Evolutionary conservation across 345 rosid genomes (phyloP).

Genomic region (sweet orange (Citrus sinensis)): DNA sequence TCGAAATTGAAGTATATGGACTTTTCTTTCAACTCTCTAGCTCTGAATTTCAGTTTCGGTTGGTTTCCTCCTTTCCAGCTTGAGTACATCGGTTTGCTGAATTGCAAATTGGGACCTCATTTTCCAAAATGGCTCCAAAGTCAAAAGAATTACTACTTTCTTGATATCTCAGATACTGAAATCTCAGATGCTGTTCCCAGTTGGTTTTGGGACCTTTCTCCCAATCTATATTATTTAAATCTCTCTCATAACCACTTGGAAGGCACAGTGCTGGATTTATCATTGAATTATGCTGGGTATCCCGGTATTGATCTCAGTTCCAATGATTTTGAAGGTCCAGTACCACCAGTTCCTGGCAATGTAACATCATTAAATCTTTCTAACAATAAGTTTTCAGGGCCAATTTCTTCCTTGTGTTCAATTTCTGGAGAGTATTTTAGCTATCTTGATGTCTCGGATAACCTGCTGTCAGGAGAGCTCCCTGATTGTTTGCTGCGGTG

Average conservation of each 20-base stretch:
- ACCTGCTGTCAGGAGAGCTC: constrained; percentile 30
- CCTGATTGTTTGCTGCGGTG: constrained; percentile 17
- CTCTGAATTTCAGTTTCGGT: constrained; percentile 7
- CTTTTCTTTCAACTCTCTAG: constrained; percentile 14
- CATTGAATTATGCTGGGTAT: background rate
- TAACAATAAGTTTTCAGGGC: constrained; percentile 30
- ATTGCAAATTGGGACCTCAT: constrained; percentile 15
- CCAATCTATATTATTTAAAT: background rate
- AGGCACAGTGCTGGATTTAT: constrained; percentile 15
- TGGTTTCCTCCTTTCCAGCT: constrained; percentile 31
- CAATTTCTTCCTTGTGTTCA: constrained; percentile 21
- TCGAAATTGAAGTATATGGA: constrained; percentile 3
- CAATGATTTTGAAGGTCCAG: constrained; percentile 10
- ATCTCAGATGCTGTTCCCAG: constrained; percentile 16
- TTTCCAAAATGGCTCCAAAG: constrained; percentile 29
- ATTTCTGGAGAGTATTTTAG: background rate
- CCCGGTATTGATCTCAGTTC: constrained; percentile 19
- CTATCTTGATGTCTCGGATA: constrained; percentile 35
- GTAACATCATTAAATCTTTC: constrained; percentile 29
- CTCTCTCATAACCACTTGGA: constrained; percentile 18
- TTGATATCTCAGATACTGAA: background rate
- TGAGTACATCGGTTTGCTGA: background rate
- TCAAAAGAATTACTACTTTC: background rate
- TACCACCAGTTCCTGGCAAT: constrained; percentile 5
- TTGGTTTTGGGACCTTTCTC: constrained; percentile 26